Base-by-base conservation (phyloP, 805 yeast genomes). In the Schizosaccharomyces octosporus region DNA sequence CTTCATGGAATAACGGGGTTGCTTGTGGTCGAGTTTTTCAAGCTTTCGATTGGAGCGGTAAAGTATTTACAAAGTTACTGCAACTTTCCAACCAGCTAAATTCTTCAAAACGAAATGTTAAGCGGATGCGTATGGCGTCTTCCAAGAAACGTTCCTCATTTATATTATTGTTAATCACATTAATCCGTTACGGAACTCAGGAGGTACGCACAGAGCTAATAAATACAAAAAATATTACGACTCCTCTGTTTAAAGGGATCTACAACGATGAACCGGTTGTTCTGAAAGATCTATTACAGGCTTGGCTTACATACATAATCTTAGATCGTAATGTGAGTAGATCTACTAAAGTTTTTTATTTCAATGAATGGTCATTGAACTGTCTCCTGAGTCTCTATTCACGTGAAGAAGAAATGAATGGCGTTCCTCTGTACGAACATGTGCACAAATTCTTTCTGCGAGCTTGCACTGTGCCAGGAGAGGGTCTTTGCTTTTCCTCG, bases 281-380 rank as follows among this genome's bases (percentile, higher is more conserved):
- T 2, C 67, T 82, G 13, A 62, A 62, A 0, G 61, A 68, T 27
- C 72, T 83, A 0, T 62, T 86, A 2, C 68, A 70, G 0, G 75
- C 80, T 31, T 72, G 87, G 62, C 79, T 75, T 19, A 67, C 60
- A 6, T 72, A 73, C 27, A 76, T 89, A 2, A 67, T 87, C 43
- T 69, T 72, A 32, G 97, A 89, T 65, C 67, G 73, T 2, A 71
- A 77, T 13, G 84, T 81, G 68, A 80, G 80, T 65, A 83, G 81
- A 66, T 74, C 82, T 63, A 78, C 87, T 0, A 89, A 88, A 69
- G 78, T 87, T 63, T 80, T 81, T 63, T 77, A 88, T 17, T 78
- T 90, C 67, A 87, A 86, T 66, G 97, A 89, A 68, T 79, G 84
- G 75, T 79, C 83, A 27, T 67, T 87, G 63, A 75, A 76, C 32